phyloP scores from a whole-genome alignment of 2,329 filamentous ascomycete species.

The Metarhizium brunneum region DNA sequence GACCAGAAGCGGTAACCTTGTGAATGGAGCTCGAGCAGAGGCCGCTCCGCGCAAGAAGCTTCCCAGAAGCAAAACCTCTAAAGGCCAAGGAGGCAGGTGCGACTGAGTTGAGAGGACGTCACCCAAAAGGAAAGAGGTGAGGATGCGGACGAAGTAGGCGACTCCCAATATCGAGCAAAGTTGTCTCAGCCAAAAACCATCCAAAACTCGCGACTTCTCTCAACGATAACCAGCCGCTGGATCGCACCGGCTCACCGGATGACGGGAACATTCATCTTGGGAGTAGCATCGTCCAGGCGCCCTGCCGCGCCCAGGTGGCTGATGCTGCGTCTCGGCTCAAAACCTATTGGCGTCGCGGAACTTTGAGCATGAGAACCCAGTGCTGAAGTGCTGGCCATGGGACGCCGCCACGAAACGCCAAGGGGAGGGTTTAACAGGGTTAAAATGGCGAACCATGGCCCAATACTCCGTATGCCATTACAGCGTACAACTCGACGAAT shows the following conservation, averaged over 20 bases:
- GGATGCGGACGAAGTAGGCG: background rate
- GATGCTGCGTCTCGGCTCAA: background rate
- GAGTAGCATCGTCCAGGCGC: background rate
- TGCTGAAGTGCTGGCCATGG: too few relatives aligned
- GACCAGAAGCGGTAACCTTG: background rate
- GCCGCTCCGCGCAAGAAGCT: background rate
- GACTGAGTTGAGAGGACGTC: background rate
- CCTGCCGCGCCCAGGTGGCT: background rate
- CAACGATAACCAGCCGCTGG: background rate
- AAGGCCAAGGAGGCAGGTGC: background rate
- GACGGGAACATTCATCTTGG: background rate
- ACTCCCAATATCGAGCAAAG: background rate
- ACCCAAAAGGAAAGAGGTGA: background rate
- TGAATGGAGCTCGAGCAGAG: background rate
- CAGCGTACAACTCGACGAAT: too few relatives aligned
- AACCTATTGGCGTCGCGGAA: background rate
- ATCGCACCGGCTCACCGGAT: background rate
- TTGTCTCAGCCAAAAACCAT: background rate
- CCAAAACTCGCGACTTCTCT: background rate
- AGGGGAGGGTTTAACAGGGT: background rate
- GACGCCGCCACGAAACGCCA: background rate
- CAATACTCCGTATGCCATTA: too few relatives aligned
- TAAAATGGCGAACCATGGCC: too few relatives aligned
- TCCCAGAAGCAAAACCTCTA: background rate
- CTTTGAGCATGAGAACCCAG: background rate